Conservation (phyloP, 495 filamentous ascomycete genomes). For the Hapsidospora chrysogenum region DNA sequence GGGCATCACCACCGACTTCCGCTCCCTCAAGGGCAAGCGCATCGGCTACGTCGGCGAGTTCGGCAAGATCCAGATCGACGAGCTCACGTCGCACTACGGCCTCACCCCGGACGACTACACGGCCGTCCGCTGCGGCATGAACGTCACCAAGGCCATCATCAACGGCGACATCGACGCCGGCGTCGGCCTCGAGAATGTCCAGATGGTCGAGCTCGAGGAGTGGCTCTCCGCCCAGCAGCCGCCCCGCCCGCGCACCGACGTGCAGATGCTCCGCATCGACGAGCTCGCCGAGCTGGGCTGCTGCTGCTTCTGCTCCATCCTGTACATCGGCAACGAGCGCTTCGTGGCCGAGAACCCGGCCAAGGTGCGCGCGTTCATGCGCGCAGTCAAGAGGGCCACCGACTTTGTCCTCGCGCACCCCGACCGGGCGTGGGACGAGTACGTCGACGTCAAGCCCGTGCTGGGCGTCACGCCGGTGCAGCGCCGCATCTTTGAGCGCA, state of each 20-base stretch:
- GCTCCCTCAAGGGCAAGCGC: constrained; percentile 49
- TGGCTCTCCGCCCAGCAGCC: constrained; percentile 37
- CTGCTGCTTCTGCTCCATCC: constrained; percentile 61
- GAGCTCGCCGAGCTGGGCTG: constrained; percentile 55
- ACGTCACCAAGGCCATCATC: constrained; percentile 37
- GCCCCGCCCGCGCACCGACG: constrained; percentile 38
- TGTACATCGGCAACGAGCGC: constrained; percentile 49
- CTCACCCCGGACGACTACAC: constrained; percentile 55
- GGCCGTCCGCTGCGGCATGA: constrained; percentile 40
- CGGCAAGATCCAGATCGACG: constrained; percentile 63
- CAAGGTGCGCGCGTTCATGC: constrained; percentile 43
- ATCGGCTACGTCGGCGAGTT: constrained; percentile 63
- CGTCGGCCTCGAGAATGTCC: constrained; percentile 56
- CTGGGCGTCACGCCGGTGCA: constrained; percentile 49
- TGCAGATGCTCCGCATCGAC: constrained; percentile 61
- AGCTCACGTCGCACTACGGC: constrained; percentile 55
- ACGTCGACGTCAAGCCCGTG: constrained; percentile 49
- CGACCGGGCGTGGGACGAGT: constrained; percentile 39
- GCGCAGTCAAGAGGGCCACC: constrained; percentile 49
- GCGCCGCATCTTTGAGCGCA: constrained; percentile 57
- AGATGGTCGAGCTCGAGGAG: constrained; percentile 58
- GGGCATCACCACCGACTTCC: constrained; percentile 48
- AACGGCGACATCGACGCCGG: constrained; percentile 48
- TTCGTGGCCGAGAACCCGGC: constrained; percentile 45
- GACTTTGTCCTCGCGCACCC: constrained; percentile 47